A percentile compares a stretch with the other conserved stretches of the same genome.
phyloP scores from a whole-genome alignment of 129 eudicot genomes.

The Escallonia rubra region DNA sequence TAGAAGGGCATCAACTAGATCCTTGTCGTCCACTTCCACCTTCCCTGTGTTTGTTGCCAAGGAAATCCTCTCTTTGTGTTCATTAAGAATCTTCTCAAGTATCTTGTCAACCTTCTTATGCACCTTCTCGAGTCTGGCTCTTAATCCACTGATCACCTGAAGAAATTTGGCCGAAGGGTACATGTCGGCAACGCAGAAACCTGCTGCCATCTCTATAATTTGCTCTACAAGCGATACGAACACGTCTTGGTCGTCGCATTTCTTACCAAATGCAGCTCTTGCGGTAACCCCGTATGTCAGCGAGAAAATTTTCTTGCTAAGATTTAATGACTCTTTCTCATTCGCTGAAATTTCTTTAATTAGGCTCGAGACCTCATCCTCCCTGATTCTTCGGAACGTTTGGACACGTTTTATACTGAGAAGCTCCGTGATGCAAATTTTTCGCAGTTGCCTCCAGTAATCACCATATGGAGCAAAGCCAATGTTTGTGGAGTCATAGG shows the following conservation, averaged over 20 bases:
- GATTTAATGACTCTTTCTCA: constrained; percentile 10
- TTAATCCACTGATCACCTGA: constrained; percentile 17
- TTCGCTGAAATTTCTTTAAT: constrained; percentile 12
- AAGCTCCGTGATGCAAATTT: constrained; percentile 35
- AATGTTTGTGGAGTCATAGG: constrained; percentile 20
- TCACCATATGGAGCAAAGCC: constrained; percentile 28
- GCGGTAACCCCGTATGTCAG: constrained; percentile 20
- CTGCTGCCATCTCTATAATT: constrained; percentile 11
- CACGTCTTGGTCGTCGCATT: constrained; percentile 21
- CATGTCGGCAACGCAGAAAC: constrained; percentile 31
- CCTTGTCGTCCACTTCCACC: constrained; percentile 16
- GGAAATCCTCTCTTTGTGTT: constrained; percentile 18
- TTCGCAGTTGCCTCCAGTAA: constrained; percentile 31
- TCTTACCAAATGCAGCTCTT: constrained; percentile 32
- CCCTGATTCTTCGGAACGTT: constrained; percentile 17
- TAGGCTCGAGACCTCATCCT: constrained; percentile 25
- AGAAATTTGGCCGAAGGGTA: constrained; percentile 36
- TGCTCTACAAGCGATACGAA: constrained; percentile 20
- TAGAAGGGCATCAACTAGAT: constrained; percentile 42
- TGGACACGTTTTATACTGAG: constrained; percentile 28
- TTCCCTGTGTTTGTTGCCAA: neutral
- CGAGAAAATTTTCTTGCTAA: constrained; percentile 29
- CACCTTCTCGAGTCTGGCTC: constrained; percentile 16
- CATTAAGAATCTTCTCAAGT: constrained; percentile 26
- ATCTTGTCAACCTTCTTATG: constrained; percentile 28